Evolutionary conservation across 2,329 filamentous ascomycete genomes (phyloP).

Genomic region (Paracorniculantispora psalliotae): DNA sequence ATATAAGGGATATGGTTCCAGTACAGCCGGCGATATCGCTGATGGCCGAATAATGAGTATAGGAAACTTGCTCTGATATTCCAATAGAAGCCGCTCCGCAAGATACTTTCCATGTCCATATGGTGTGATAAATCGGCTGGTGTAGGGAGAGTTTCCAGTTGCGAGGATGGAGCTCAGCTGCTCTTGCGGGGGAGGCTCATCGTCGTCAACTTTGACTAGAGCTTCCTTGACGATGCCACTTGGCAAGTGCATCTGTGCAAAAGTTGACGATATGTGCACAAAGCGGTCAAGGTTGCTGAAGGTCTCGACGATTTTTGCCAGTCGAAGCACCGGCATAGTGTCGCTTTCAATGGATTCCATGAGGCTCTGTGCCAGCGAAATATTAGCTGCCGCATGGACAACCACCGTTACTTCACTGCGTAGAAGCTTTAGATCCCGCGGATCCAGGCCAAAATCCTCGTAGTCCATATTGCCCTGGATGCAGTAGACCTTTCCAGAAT

Average conservation of each 20-base stretch:
- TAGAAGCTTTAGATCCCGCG: neutral
- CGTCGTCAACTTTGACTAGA: neutral
- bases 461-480: neutral
- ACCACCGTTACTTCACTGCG: constrained; percentile 2
- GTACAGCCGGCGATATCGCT: neutral
- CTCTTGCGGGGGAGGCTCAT: neutral
- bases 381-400: constrained; percentile 4
- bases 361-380: neutral
- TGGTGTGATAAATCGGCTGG: constrained; percentile 1
- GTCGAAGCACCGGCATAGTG: neutral
- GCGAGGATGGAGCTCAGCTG: neutral
- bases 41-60: neutral
- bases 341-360: constrained; percentile 1
- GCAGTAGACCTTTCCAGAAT: constrained; percentile 1
- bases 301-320: neutral
- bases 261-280: constrained; percentile 7
- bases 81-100: neutral
- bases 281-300: neutral
- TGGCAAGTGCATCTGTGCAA: constrained; percentile 7
- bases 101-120: constrained; percentile 7
- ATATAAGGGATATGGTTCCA: neutral
- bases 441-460: neutral
- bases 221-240: neutral
- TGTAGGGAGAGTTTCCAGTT: neutral
- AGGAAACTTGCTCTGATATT: neutral